Base-by-base conservation (phyloP, 2,329 filamentous ascomycete species). In the Rachicladosporium sp. region DNA sequence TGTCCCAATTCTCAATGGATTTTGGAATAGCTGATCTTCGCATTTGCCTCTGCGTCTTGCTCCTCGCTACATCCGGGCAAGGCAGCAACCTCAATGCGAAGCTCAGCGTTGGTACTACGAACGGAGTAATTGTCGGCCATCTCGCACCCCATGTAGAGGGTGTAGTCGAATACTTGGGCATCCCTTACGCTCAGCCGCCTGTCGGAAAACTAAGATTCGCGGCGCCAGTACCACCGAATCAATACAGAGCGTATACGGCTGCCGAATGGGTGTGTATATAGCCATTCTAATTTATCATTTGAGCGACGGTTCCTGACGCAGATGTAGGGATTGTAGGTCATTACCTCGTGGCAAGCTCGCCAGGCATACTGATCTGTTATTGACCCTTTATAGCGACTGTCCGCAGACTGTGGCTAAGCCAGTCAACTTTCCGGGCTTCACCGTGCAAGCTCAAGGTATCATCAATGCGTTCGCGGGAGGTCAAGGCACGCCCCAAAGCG, bases 161-260 rank as follows among this genome's bases (percentile, higher is more conserved):
- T 13, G 35, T 33, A 2, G 30, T 38, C 9, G 42, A 43, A n/a
- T 43, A 33, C 19, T 15, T 43, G 10, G 42, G 38, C 11, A 40
- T 43, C 9, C 42, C 42, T 6, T 43, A 43, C 21, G 42, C 42
- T n/a, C 37, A 40, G 19, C 42, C 42, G 9, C 42, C 38, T 3
- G 21, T 43, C 10, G 38, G 38, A 11, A 12, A 21, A 27, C 42
- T 41, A 21, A 32, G 38, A 6, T 41, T 41, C 10, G 38, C 38
- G 4, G 13, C 15, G 13, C 38, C 38, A 29, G 29, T 32, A 10
- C 32, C 38, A n/a, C 21, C 10, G 8, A 19, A 30, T 6, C 12
- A 23, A 3, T 35, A 33, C 10, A 21, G n/a, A 10, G 13, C 11
- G 12, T 34, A 32, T 13, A 30, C 29, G 12, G 39, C 39, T 33